Evolutionary conservation across 208 protist species (phyloP).

Genomic region (Acanthamoeba lenticulata): DNA sequence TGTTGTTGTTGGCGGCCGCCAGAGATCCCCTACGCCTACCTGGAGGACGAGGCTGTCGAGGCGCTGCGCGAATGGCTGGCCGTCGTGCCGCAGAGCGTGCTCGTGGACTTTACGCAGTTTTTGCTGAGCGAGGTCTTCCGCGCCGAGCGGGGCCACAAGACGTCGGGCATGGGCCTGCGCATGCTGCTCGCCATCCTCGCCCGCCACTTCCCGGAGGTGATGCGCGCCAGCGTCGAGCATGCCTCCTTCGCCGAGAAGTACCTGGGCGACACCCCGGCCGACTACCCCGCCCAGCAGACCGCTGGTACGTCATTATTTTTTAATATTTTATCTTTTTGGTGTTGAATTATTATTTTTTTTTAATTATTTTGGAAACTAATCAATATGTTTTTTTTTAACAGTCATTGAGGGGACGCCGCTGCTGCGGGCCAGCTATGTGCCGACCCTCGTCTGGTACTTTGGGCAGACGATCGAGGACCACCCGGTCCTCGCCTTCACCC

Average conservation of each 20-base stretch:
- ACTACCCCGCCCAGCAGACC: background rate
- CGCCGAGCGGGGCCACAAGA: constrained; percentile 5
- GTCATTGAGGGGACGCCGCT: background rate
- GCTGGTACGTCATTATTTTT: background rate
- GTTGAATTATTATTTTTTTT: too few relatives aligned
- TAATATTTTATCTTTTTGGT: background rate
- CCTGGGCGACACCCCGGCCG: background rate
- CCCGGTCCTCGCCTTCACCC: background rate
- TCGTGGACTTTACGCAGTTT: constrained; percentile 5
- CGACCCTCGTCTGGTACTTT: constrained; percentile 4
- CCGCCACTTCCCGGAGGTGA: background rate
- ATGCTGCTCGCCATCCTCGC: background rate
- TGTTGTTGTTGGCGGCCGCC: background rate
- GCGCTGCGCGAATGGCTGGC: background rate
- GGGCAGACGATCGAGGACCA: constrained; percentile 45
- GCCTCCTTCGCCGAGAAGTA: constrained; percentile 14
- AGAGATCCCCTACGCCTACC: constrained; percentile 30
- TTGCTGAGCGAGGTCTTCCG: background rate
- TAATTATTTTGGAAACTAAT: too few relatives aligned
- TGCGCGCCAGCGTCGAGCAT: background rate
- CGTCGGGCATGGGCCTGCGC: constrained; percentile 16
- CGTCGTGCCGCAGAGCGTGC: background rate
- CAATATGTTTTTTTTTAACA: background rate
- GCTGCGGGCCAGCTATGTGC: background rate
- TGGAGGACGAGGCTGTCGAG: background rate